phyloP scores from a whole-genome alignment of 2,329 filamentous ascomycete genomes.

The Hirsutella thompsonii region DNA sequence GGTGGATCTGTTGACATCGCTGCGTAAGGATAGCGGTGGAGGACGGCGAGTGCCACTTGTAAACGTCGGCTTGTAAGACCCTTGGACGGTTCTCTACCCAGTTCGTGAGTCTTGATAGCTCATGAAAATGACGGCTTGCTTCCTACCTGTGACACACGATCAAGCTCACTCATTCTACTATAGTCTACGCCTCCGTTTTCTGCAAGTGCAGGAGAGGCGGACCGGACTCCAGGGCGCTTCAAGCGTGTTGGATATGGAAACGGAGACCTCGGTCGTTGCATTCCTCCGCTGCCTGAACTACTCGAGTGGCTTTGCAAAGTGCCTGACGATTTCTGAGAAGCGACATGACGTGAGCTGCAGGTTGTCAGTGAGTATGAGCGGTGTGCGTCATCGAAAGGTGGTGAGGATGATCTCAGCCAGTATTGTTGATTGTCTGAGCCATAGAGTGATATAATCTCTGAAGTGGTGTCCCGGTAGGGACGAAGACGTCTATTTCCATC shows the following conservation, averaged over 20 bases:
- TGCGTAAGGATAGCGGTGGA: constrained; percentile 24
- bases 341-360: constrained; percentile 31
- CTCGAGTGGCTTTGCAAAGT: constrained; percentile 35
- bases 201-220: constrained; percentile 35
- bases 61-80: constrained; percentile 25
- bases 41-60: constrained; percentile 21
- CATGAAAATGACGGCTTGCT: neutral
- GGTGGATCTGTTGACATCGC: constrained; percentile 27
- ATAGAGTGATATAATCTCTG: constrained; percentile 44
- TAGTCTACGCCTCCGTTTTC: constrained; percentile 35
- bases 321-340: constrained; percentile 32
- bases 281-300: constrained; percentile 16
- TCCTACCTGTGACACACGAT: constrained; percentile 32
- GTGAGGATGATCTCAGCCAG: constrained; percentile 26
- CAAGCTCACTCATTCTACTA: constrained; percentile 35
- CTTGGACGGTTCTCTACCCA: constrained; percentile 30
- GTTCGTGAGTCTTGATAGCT: constrained; percentile 2
- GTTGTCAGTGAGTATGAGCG: constrained; percentile 44
- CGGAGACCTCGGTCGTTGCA: constrained; percentile 43
- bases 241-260: constrained; percentile 46
- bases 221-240: constrained; percentile 37
- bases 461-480: constrained; percentile 37
- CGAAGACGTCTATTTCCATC: constrained; percentile 32
- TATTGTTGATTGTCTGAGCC: constrained; percentile 35
- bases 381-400: constrained; percentile 29